These are phyloP conservation scores for Penicillium digitatum DNA, from an alignment of 2,329 filamentous ascomycete genomes.

Conservation along the genomic window DNA sequence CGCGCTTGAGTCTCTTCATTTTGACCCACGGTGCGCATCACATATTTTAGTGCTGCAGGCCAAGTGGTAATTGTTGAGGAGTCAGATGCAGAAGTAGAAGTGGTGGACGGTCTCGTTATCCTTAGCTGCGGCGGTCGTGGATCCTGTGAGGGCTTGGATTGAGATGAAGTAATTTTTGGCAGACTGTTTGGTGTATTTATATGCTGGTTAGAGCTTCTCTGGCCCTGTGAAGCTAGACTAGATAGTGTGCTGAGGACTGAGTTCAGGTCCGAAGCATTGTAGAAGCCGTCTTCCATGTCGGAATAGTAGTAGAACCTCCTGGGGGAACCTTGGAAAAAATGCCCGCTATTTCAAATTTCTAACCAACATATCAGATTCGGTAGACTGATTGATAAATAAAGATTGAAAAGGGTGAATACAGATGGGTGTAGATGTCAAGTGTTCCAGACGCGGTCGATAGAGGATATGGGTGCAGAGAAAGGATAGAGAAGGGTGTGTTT, in stretches of 20 bases:
- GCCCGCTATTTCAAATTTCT: neutral
- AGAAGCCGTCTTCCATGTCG: slow-evolving; percentile 21
- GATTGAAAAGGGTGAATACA: neutral
- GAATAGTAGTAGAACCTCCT: neutral
- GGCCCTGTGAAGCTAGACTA: slow-evolving; percentile 30
- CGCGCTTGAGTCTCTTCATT: slow-evolving; percentile 45
- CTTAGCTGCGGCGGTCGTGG: slow-evolving; percentile 2
- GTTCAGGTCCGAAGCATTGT: slow-evolving; percentile 37
- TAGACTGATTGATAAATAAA: neutral
- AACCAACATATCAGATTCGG: neutral
- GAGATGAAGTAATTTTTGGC: neutral
- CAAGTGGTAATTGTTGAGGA: slow-evolving; percentile 50
- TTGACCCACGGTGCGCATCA: slow-evolving; percentile 48
- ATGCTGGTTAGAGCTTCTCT: slow-evolving; percentile 2
- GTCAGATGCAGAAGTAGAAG: slow-evolving; percentile 26
- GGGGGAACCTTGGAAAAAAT: neutral
- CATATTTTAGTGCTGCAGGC: slow-evolving; percentile 49
- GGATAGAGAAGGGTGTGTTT: neutral
- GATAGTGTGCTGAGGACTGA: slow-evolving; percentile 43
- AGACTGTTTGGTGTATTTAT: slow-evolving; percentile 5
- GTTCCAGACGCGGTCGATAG: neutral
- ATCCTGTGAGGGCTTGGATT: neutral
- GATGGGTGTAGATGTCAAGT: neutral
- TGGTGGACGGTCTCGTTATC: slow-evolving; percentile 6
- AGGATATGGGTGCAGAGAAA: neutral